A percentile compares a stretch with the other conserved stretches of the same genome.
Evolutionary conservation across 495 filamentous ascomycete species (phyloP).

Genomic region (Lophium mytilinum): DNA sequence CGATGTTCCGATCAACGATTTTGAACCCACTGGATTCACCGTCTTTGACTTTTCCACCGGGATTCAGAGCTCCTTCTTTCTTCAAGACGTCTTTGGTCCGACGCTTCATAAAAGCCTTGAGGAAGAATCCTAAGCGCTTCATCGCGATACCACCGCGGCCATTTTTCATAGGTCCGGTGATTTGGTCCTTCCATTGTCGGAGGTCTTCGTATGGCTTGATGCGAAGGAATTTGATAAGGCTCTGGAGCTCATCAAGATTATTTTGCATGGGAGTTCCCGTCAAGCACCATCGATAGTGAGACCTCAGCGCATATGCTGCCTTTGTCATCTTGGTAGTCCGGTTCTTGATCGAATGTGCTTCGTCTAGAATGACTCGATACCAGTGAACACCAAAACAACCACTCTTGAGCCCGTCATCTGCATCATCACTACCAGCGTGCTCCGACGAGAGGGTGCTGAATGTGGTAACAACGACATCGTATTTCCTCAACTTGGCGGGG

Average conservation of each 20-base stretch:
- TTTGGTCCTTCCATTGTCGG: constrained; percentile 76
- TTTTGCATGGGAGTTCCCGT: constrained; percentile 97
- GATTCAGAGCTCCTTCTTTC: constrained; percentile 65
- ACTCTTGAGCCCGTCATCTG: constrained; percentile 48
- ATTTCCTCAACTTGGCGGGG: constrained; percentile 61
- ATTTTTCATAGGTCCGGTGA: constrained; percentile 75
- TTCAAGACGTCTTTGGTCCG: constrained; percentile 93
- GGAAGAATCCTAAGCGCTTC: constrained; percentile 65
- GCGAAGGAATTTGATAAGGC: constrained; percentile 83
- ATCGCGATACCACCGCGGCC: constrained; percentile 85
- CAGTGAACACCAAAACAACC: constrained; percentile 88
- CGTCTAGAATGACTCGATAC: constrained; percentile 92
- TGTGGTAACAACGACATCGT: constrained; percentile 96
- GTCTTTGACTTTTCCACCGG: constrained; percentile 51
- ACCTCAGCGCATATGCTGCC: constrained; percentile 69
- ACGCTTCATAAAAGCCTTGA: constrained; percentile 95
- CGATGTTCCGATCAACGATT: constrained; percentile 79
- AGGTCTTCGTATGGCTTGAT: constrained; percentile 85
- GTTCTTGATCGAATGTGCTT: constrained; percentile 98
- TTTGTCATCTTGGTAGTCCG: constrained; percentile 90
- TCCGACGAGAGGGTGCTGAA: constrained; percentile 93
- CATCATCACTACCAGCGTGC: constrained; percentile 55
- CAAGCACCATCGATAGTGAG: constrained; percentile 89
- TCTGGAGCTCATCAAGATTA: constrained; percentile 94
- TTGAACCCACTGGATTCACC: constrained; percentile 58